These are phyloP conservation scores for Symbiodinium pilosum DNA, from an alignment of 73 alveolate genomes.

Conservation along the genomic window DNA sequence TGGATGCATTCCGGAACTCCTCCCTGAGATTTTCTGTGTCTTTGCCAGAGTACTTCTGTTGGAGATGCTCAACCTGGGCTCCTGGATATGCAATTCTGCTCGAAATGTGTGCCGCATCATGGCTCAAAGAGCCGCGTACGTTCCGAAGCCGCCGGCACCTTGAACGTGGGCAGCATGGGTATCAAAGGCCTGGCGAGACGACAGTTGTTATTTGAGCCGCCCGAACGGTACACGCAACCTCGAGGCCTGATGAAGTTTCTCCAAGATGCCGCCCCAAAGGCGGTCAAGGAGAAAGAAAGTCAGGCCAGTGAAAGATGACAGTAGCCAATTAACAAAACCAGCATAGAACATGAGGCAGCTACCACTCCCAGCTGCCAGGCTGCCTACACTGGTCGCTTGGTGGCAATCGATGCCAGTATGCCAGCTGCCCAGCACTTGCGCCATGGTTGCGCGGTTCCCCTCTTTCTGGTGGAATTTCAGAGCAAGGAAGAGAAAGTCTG, in stretches of 20 bases:
- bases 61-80: too few species aligned
- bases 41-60: too few species aligned
- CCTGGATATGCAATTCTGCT: too few species aligned
- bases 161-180: constrained; percentile 54
- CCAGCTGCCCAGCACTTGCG: neutral
- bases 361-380: neutral
- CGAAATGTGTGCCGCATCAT: too few species aligned
- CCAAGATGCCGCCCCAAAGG: constrained; percentile 98
- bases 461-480: neutral
- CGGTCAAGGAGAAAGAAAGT: constrained; percentile 96
- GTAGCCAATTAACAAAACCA: neutral
- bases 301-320: constrained; percentile 12
- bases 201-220: too few species aligned
- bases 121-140: too few species aligned
- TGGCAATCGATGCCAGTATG: constrained; percentile 98
- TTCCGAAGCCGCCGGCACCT: too few species aligned
- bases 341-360: neutral
- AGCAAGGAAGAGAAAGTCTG: too few species aligned
- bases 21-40: too few species aligned
- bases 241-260: constrained; percentile 97
- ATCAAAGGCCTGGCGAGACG: constrained; percentile 50
- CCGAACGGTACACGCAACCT: too few species aligned
- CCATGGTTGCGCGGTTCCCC: neutral
- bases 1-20: too few species aligned
- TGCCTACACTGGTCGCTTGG: constrained; percentile 96